Evolutionary conservation across 305 asterid species (phyloP).

Genomic region (Solanum hybrid): DNA sequence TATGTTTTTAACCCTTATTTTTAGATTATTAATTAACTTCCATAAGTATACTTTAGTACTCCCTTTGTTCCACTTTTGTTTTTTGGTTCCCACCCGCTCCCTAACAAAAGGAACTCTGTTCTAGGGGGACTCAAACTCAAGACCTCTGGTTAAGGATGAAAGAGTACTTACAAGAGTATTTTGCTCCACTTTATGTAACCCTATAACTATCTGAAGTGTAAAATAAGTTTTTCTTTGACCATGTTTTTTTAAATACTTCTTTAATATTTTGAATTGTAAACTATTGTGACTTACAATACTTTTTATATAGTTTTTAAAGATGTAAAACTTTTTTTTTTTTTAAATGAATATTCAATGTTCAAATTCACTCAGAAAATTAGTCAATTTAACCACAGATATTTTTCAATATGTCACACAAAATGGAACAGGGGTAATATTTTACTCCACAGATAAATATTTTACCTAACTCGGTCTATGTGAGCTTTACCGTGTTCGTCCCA

Average conservation of each 20-base stretch:
- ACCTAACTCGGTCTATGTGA: not conserved
- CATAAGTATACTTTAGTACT: not conserved
- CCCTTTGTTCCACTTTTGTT: not conserved
- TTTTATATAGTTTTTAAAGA: not conserved
- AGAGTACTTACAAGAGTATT: not conserved
- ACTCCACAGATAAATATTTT: not conserved
- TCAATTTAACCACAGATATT: not conserved
- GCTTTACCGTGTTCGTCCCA: not conserved
- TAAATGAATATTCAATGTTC: not conserved
- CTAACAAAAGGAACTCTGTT: not conserved
- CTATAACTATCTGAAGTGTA: not conserved
- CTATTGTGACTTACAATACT: not conserved
- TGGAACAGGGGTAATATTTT: not conserved
- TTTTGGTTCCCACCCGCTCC: not conserved
- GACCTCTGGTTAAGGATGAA: not conserved
- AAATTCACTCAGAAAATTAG: not conserved
- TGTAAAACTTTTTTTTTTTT: not conserved
- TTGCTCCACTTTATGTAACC: not conserved
- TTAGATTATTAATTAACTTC: not conserved
- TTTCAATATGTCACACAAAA: not conserved
- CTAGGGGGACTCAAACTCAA: not conserved
- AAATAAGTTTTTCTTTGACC: not conserved
- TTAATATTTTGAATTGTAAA: not conserved
- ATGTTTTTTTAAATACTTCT: not conserved
- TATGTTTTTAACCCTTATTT: no score